Evolutionary conservation across 2,329 filamentous ascomycete species (phyloP), one percentile per base, ranked within the genome.

Genomic region (Diaporthe ampelina): DNA sequence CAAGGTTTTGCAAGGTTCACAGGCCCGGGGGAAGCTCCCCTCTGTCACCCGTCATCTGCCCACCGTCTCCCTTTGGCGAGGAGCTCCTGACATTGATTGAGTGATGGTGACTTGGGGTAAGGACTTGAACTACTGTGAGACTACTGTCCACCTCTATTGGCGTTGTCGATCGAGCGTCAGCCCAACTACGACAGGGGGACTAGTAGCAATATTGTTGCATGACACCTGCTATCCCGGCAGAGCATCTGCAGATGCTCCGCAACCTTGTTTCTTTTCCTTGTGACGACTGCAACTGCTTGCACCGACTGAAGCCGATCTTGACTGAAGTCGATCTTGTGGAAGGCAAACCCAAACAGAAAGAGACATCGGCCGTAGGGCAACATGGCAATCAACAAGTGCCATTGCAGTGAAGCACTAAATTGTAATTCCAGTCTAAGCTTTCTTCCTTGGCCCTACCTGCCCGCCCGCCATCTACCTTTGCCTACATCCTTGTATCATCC

Each of bases 1-100:
- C 48, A 68, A 54, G 32, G 63, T 52, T 68, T 68, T 68, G 32
- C 63, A 68, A 68, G 63, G 63, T 68, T 68, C 48, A 26, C 63
- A 32, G 19, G 13, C 29, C 43, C 63, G 21, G 63, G 56, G 63
- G 48, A 54, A 40, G 63, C 4, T 37, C 13, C 40, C 29, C 10
- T 15, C 32, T 24, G n/a, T 35, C 63, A 52, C 63, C 63, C 45
- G 63, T 67, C 45, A 26, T 32, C 45, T 67, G 63, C 63, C 29
- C 45, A 52, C 63, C 32, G n/a, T 26, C 63, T n/a, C 52, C 52
- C n/a, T n/a, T 68, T 54, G 63, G 45, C 63, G 48, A 68, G n/a
- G 32, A 29, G 63, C 63, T 68, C n/a, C 45, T 54, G 45, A 35
- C 50, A 32, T 26, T 37, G 40, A 43, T 37, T 24, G 40, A 19